Percentiles rank a stretch among this genome's conserved stretches.
Conservation (phyloP, 75 land plant genomes). For the Selaginella moellendorffii region DNA sequence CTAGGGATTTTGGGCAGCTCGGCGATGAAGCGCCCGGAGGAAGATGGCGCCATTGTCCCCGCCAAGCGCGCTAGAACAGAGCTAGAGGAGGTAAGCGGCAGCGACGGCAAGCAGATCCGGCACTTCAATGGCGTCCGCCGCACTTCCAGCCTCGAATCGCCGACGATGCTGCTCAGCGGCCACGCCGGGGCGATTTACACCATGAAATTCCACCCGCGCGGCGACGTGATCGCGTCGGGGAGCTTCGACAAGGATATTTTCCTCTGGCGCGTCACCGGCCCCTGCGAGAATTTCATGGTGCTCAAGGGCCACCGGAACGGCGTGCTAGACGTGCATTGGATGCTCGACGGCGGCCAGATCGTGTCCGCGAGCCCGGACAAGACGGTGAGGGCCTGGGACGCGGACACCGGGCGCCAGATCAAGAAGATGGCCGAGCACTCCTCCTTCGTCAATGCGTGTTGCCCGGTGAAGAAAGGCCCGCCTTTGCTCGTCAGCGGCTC, state of each 20-base stretch:
- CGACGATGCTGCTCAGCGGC: conserved; percentile 86
- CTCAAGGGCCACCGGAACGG: conserved; percentile 93
- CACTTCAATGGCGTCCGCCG: conserved; percentile 53
- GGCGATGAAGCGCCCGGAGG: conserved; percentile 31
- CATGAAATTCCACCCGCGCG: conserved; percentile 85
- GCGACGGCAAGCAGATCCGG: too few species aligned
- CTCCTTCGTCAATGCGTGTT: conserved; percentile 81
- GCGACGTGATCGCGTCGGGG: conserved; percentile 84
- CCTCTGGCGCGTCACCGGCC: conserved; percentile 84
- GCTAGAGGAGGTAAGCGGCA: conserved; percentile 22
- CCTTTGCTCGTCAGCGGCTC: conserved; percentile 92
- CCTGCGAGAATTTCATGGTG: conserved; percentile 94
- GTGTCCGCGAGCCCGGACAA: conserved; percentile 94
- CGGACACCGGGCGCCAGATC: conserved; percentile 64
- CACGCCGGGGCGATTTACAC: conserved; percentile 82
- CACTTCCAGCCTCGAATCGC: conserved; percentile 76
- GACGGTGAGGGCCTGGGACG: conserved; percentile 94
- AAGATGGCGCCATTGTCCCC: conserved; percentile 25
- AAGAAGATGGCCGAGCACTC: conserved; percentile 95
- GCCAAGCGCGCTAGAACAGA: conserved; percentile 41
- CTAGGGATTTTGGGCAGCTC: background rate
- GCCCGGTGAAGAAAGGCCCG: conserved; percentile 75
- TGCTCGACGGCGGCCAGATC: conserved; percentile 68
- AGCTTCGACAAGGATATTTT: conserved; percentile 89
- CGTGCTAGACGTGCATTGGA: conserved; percentile 83